A percentile compares a stretch with the other conserved stretches of the same genome.
These are phyloP conservation scores for Rhizopogon salebrosus DNA, from an alignment of 768 basidiomycete species.

Conservation along the genomic window DNA sequence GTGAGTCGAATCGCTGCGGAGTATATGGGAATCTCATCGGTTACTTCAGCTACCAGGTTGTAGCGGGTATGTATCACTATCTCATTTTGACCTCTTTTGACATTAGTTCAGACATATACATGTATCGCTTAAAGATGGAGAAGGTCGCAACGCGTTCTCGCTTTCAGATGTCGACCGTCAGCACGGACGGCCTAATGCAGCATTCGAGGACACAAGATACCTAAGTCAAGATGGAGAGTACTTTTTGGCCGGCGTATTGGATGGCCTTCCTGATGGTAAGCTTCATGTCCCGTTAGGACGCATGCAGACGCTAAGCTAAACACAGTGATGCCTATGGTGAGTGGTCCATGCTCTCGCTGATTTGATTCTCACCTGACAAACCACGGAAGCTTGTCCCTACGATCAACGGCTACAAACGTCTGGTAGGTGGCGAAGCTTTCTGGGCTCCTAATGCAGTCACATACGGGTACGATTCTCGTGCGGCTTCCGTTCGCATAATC, in stretches of 20 bases:
- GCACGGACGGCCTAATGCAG: slow-evolving; percentile 62
- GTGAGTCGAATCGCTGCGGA: slow-evolving; percentile 37
- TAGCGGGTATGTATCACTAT: slow-evolving; percentile 60
- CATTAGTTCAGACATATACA: slow-evolving; percentile 69
- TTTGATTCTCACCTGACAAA: not conserved
- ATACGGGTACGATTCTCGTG: slow-evolving; percentile 94
- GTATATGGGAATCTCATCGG: slow-evolving; percentile 4
- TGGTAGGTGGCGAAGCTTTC: slow-evolving; percentile 88
- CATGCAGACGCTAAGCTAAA: not conserved
- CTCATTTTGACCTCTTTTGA: not conserved
- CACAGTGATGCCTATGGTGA: slow-evolving; percentile 78
- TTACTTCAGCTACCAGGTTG: slow-evolving; percentile 79
- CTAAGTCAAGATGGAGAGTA: slow-evolving; percentile 81
- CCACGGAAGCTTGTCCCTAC: slow-evolving; percentile 69
- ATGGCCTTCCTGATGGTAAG: slow-evolving; percentile 85
- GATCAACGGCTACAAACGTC: slow-evolving; percentile 95
- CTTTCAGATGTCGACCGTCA: slow-evolving; percentile 54
- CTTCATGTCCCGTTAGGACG: not conserved
- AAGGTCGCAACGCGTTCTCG: slow-evolving; percentile 79
- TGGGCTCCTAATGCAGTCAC: slow-evolving; percentile 93
- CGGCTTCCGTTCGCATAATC: slow-evolving; percentile 88
- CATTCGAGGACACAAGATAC: slow-evolving; percentile 77
- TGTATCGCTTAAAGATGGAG: slow-evolving; percentile 69
- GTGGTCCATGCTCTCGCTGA: slow-evolving; percentile 8
- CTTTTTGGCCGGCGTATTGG: slow-evolving; percentile 92